These are phyloP conservation scores for Stagonosporopsis rhizophila DNA, from an alignment of 2,329 filamentous ascomycete genomes.

Conservation along the genomic window DNA sequence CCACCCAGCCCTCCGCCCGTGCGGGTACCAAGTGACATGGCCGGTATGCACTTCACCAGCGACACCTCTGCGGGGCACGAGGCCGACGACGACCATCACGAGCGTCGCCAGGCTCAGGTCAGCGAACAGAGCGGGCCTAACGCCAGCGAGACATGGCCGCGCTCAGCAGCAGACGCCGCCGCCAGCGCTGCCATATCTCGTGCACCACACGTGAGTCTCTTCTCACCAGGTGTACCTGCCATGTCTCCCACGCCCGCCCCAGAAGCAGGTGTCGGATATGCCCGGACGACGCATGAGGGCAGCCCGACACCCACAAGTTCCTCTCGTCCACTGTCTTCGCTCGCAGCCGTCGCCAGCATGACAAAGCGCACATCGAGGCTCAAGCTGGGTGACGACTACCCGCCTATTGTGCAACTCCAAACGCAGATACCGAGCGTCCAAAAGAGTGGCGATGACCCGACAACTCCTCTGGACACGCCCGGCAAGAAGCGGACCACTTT, in stretches of 20 bases:
- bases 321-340: constrained; percentile 35
- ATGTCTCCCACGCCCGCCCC: constrained; percentile 14
- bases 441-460: constrained; percentile 59
- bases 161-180: constrained; percentile 17
- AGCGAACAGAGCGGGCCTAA: constrained; percentile 3
- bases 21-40: constrained; percentile 7
- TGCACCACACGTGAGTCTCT: constrained; percentile 15
- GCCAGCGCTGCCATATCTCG: constrained; percentile 14
- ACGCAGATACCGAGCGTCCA: constrained; percentile 52
- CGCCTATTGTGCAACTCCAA: constrained; percentile 41
- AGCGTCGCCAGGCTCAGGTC: constrained; percentile 10
- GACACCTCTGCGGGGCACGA: constrained; percentile 24
- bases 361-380: constrained; percentile 39
- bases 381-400: constrained; percentile 36
- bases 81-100: constrained; percentile 23
- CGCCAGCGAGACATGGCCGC: constrained; percentile 23
- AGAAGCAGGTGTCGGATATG: constrained; percentile 12
- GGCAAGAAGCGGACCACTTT: constrained; percentile 31
- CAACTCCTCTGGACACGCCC: constrained; percentile 47
- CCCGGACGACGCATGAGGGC: constrained; percentile 10
- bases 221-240: constrained; percentile 16
- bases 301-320: constrained; percentile 25
- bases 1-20: constrained; percentile 2
- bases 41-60: constrained; percentile 28
- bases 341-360: constrained; percentile 30